Base-by-base conservation (phyloP, 352 stramenopile genomes). In the Pythium guiyangense region DNA sequence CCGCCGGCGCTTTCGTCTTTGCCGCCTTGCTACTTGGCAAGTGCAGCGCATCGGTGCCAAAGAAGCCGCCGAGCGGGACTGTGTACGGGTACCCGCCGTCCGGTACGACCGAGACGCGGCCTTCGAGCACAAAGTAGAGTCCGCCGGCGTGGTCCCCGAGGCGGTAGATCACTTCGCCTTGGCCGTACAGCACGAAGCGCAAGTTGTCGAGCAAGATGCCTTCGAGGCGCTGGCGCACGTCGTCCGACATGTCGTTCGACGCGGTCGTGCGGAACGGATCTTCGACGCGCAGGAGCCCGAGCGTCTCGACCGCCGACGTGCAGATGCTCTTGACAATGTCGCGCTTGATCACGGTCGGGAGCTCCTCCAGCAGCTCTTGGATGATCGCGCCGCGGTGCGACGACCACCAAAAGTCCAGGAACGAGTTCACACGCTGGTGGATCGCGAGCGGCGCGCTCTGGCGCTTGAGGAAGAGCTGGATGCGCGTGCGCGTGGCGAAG, bases 351-450 rank as follows among this genome's bases (percentile, higher is more conserved):
- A 54, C 71, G 22, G 52, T 57, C 0, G 79, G 79, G 2, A 89
- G 64, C 34, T 89, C 77, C 9, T 78, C 43, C 6, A 89, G 52
- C 10, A 89, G 51, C 25, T 87, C 70, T 37, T 76, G 73, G 43
- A 89, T 77, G 46, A 86, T 81, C 17, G 79, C 76, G 10, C 79
- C 76, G 10, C 78, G 73, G 43, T 88, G 78, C 6, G 75, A 63
- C 15, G 75, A 83, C 78, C 78, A 86, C 78, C 78, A 88, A 20
- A 79, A 88, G 47, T 88, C 75, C 14, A 88, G 45, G 45, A 86
- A 88, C 15, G 75, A 77, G 57, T 85, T 85, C 6, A 88, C 78
- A 4, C 75, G 71, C 11, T 74, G 64, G 29, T 86, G 73, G 42
- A 88, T 82, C 1, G 65, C 52, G 0, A 82, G 49, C 3, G 78